These are phyloP conservation scores for Gonapodya sp. DNA, from an alignment of 192 early-diverging fungal genomes.

Conservation along the genomic window DNA sequence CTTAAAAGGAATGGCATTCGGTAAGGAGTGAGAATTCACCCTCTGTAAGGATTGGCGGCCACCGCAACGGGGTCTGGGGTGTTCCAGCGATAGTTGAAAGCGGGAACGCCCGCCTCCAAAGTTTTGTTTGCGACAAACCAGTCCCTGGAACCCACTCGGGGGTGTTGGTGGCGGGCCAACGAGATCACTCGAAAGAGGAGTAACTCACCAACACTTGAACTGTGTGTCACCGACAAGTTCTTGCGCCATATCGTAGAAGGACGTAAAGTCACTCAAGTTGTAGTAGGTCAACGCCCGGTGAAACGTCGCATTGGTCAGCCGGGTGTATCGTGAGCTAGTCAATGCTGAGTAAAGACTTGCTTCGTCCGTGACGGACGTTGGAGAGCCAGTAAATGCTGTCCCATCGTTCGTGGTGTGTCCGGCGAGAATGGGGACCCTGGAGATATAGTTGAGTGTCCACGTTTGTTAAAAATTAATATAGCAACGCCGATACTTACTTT, in stretches of 20 bases:
- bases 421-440: not conserved
- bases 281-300: not conserved
- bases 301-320: not conserved
- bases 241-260: not conserved
- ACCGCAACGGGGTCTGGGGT: not conserved
- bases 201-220: conserved; percentile 4
- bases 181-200: not conserved
- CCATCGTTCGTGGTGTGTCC: not conserved
- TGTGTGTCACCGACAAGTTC: conserved; percentile 3
- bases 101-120: not conserved
- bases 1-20: not conserved
- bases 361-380: conserved; percentile 1
- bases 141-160: not conserved
- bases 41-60: not conserved
- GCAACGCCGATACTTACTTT: too few relatives aligned
- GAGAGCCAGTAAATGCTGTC: not conserved
- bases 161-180: not conserved
- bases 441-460: too few relatives aligned
- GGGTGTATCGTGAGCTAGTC: conserved; percentile 3
- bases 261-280: not conserved
- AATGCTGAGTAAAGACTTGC: not conserved
- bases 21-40: not conserved
- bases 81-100: conserved; percentile 4
- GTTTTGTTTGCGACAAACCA: conserved; percentile 2
- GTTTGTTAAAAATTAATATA: too few relatives aligned